These are phyloP conservation scores for Glonium stellatum DNA, from an alignment of 495 filamentous ascomycete species.

Conservation along the genomic window DNA sequence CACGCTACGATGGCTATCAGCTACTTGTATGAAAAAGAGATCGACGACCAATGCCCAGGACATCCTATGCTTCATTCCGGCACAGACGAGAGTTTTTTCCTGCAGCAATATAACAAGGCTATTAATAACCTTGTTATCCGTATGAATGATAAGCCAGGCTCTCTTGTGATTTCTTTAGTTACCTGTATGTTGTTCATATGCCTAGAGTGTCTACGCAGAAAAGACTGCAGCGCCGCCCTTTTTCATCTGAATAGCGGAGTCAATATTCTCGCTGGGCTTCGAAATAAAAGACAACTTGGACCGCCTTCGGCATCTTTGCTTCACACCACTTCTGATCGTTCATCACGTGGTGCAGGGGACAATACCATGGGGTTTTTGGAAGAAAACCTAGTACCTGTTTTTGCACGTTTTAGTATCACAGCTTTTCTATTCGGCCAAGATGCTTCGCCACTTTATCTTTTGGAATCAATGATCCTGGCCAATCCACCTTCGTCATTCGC, in stretches of 20 bases:
- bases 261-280: not conserved
- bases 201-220: not conserved
- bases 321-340: not conserved
- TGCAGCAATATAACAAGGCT: not conserved
- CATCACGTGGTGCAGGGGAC: not conserved
- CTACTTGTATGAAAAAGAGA: conserved; percentile 1
- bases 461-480: not conserved
- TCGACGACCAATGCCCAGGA: not conserved
- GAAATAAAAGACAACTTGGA: not conserved
- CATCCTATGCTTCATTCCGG: not conserved
- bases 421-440: not conserved
- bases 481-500: not conserved
- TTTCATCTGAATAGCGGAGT: not conserved
- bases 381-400: not conserved
- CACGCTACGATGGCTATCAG: not conserved
- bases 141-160: not conserved
- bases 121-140: not conserved
- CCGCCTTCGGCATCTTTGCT: not conserved
- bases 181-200: not conserved
- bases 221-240: not conserved
- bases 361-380: not conserved
- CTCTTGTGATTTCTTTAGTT: not conserved
- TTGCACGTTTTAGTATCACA: not conserved
- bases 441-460: not conserved
- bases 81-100: not conserved